Base-by-base conservation (phyloP, 2,329 filamentous ascomycete species). In the Aspergillus sp. region DNA sequence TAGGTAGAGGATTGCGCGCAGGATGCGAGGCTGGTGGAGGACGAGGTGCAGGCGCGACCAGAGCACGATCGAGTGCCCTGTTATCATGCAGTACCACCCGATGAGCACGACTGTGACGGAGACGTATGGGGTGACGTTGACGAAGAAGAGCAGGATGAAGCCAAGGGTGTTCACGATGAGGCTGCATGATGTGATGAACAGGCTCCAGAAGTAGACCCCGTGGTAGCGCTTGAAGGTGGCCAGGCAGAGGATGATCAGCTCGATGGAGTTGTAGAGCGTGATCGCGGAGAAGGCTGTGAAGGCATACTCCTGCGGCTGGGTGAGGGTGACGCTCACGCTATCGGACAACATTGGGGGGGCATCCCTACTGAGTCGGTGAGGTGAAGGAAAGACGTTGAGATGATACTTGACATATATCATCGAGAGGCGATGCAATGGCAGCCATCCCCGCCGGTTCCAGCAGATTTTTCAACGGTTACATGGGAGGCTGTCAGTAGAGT, bases 181-280 rank as follows among this genome's bases (percentile, higher is more conserved):
- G 11, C 77, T 77, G 15, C 65, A 40, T 21, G 68, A 67, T 21
- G 75, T 70, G 11, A 75, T 57, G 17, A 79, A 59, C 49, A 78
- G 62, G 57, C 72, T 76, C 72, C 74, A 80, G 65, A 80, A 81
- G 62, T 81, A 81, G 6, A 79, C 66, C 0, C 77, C 76, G 12
- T 62, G 64, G 50, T 74, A 75, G 31, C 64, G 64, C 31, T 70
- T 73, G 64, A 81, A 81, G 3, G 76, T 78, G 44, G 72, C 67
- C 48, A 77, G 75, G 43, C 78, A 68, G 52, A 78, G 69, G 35
- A 78, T 63, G 44, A 74, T 68, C n/a, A 81, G 71, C 60, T 80
- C 78, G 40, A 77, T 62, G 23, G 73, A 72, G 58, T 78, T 79
- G 63, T 79, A 80, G 65, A 73, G 73, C 17, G 76, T 68, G 23